A percentile compares a stretch with the other conserved stretches of the same genome.
phyloP scores from a whole-genome alignment of 1,284 basidiomycete species.

The Abortiporus biennis region DNA sequence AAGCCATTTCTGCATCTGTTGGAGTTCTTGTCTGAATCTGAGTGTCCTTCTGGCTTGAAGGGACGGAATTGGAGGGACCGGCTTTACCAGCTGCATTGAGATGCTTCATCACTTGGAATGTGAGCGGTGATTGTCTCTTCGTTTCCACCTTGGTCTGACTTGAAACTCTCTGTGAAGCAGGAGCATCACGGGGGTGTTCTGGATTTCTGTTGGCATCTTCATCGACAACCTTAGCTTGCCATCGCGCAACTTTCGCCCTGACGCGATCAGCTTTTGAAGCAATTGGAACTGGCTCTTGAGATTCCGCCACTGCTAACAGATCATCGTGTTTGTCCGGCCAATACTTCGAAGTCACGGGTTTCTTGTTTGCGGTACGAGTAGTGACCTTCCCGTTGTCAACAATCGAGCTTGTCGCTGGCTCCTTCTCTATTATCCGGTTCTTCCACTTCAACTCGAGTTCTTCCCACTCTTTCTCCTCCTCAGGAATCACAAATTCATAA shows the following conservation, averaged over 20 bases:
- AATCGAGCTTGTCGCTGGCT: conserved; percentile 15
- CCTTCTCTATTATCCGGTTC: conserved; percentile 8
- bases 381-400: neutral
- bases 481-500: conserved; percentile 19
- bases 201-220: conserved; percentile 6
- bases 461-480: conserved; percentile 22
- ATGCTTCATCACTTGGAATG: neutral
- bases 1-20: neutral
- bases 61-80: too few species aligned
- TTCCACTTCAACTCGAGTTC: conserved; percentile 21
- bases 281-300: too few species aligned
- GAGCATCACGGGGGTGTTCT: neutral
- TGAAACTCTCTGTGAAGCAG: neutral
- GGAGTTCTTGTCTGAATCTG: neutral
- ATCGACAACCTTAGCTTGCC: conserved; percentile 21
- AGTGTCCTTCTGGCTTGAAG: neutral
- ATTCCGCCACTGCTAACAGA: neutral
- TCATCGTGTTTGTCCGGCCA: neutral
- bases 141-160: conserved; percentile 1
- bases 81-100: neutral
- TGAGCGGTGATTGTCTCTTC: conserved; percentile 2
- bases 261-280: conserved; percentile 16
- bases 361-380: neutral
- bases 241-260: conserved; percentile 20
- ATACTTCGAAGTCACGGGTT: neutral